A percentile compares a stretch with the other conserved stretches of the same genome.
Evolutionary conservation across 2,329 filamentous ascomycete species (phyloP).

Genomic region (Coniochaeta pulveracea): DNA sequence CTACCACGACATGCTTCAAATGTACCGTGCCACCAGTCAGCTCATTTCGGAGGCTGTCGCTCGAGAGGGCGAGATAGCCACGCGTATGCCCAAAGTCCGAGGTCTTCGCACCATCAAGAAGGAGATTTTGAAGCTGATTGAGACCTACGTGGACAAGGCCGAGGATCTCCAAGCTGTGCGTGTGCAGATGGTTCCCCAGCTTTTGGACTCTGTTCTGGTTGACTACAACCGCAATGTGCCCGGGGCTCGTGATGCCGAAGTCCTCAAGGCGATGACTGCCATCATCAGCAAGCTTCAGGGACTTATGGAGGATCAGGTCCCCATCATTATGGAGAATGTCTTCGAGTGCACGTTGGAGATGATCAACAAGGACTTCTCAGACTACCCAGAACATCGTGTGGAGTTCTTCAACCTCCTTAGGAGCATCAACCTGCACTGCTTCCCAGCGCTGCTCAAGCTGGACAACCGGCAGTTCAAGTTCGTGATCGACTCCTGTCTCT

Average conservation of each 20-base stretch:
- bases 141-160: constrained; percentile 95
- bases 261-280: constrained; percentile 93
- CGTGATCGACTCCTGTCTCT: constrained; percentile 98
- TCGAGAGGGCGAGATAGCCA: constrained; percentile 83
- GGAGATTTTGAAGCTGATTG: constrained; percentile 95
- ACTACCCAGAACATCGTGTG: constrained; percentile 97
- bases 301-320: constrained; percentile 97
- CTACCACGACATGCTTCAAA: constrained; percentile 96
- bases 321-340: constrained; percentile 94
- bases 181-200: constrained; percentile 86
- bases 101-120: constrained; percentile 97
- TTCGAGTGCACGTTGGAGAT: constrained; percentile 98
- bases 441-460: constrained; percentile 85
- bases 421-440: constrained; percentile 94
- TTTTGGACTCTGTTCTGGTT: constrained; percentile 84
- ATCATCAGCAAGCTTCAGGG: constrained; percentile 93
- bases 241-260: constrained; percentile 90
- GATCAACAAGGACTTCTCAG: constrained; percentile 99
- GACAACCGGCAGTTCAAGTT: constrained; percentile 98
- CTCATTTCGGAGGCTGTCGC: constrained; percentile 90
- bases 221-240: constrained; percentile 97
- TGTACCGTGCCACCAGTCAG: constrained; percentile 96
- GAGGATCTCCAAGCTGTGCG: constrained; percentile 92
- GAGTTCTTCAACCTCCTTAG: constrained; percentile 97
- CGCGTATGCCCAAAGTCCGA: constrained; percentile 93